A percentile compares a stretch with the other conserved stretches of the same genome.
These are phyloP conservation scores for Cyberlindnera euphorbiae DNA, from an alignment of 805 yeast species.

Conservation along the genomic window DNA sequence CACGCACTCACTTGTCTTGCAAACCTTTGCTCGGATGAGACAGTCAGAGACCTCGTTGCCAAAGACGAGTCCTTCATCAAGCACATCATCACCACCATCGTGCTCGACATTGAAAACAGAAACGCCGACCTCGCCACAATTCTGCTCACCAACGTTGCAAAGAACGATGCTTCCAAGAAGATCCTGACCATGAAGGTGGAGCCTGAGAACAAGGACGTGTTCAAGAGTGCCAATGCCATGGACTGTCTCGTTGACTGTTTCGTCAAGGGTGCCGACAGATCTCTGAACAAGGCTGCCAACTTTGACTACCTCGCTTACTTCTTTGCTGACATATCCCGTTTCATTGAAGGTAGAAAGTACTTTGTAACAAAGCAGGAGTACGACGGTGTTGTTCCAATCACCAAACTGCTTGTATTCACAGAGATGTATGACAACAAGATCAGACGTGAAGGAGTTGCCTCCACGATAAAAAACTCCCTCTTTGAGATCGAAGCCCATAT, in stretches of 20 bases:
- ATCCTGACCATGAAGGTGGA: constrained; percentile 39
- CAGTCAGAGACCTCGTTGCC: constrained; percentile 60
- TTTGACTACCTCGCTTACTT: constrained; percentile 83
- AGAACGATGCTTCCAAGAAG: constrained; percentile 57
- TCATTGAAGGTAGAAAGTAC: constrained; percentile 66
- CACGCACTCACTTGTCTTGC: constrained; percentile 77
- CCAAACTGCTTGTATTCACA: constrained; percentile 79
- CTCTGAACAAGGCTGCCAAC: constrained; percentile 65
- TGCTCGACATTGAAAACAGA: constrained; percentile 51
- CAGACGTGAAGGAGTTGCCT: constrained; percentile 89
- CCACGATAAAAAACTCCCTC: constrained; percentile 84
- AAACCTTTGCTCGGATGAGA: constrained; percentile 70
- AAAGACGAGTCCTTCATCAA: constrained; percentile 54
- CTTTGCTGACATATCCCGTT: constrained; percentile 86
- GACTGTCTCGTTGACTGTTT: constrained; percentile 87
- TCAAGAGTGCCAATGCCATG: constrained; percentile 55
- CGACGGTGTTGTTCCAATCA: constrained; percentile 72
- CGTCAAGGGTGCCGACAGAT: constrained; percentile 75
- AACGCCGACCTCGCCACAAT: constrained; percentile 83
- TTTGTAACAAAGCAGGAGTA: constrained; percentile 68
- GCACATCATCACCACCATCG: constrained; percentile 42
- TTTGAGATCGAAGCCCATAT: constrained; percentile 74
- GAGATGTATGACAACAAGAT: constrained; percentile 71
- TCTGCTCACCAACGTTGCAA: constrained; percentile 79
- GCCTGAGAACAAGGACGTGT: constrained; percentile 40